phyloP scores from a whole-genome alignment of 2,329 filamentous ascomycete species.

The Allantophomopsis cytisporea region DNA sequence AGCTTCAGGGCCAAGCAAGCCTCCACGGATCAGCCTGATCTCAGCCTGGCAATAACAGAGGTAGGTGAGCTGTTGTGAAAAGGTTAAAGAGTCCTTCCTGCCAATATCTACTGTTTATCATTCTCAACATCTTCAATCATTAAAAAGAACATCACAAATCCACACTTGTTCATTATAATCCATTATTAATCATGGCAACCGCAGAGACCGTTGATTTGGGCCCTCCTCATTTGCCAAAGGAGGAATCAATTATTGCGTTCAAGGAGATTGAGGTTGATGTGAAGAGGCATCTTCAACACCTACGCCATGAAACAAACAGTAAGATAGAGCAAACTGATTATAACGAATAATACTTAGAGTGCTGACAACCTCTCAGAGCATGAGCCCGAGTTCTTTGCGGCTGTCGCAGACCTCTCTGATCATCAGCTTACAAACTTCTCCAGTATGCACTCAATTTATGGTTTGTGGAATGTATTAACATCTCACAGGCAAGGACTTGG shows the following conservation, averaged over 20 bases:
- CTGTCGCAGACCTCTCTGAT: conserved; percentile 19
- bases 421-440: conserved; percentile 16
- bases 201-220: conserved; percentile 37
- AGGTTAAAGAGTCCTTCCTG: no score
- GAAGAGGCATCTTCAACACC: conserved; percentile 34
- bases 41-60: no score
- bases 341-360: conserved; percentile 4
- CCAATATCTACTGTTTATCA: no score
- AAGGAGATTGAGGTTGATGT: conserved; percentile 33
- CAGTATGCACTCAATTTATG: conserved; percentile 11
- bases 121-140: no score
- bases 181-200: not conserved
- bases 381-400: conserved; percentile 36
- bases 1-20: no score
- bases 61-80: no score
- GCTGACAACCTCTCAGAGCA: not conserved
- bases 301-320: conserved; percentile 32
- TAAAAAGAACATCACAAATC: no score
- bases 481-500: conserved; percentile 25
- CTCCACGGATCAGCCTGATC: no score
- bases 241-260: conserved; percentile 36
- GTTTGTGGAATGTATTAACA: conserved; percentile 4
- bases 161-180: no score
- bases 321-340: not conserved
- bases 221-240: conserved; percentile 26